phyloP scores from a whole-genome alignment of 129 eudicot species.

The Flaveria bidentis region DNA sequence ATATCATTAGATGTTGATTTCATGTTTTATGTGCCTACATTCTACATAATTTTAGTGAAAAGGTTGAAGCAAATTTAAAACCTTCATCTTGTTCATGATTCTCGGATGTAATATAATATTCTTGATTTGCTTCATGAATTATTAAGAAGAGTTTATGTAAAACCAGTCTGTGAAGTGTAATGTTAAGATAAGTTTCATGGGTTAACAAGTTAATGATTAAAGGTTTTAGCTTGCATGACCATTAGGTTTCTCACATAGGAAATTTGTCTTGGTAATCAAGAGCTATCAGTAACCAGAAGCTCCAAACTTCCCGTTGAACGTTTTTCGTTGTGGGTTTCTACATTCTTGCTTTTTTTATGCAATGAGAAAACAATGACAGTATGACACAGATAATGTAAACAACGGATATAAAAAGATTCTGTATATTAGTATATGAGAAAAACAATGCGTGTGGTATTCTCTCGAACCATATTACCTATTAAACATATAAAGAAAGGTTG shows the following conservation, averaged over 20 bases:
- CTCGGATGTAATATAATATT: not conserved
- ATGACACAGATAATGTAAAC: not conserved
- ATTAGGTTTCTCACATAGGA: not conserved
- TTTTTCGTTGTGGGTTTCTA: not conserved
- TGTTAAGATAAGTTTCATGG: not conserved
- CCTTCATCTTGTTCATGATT: conserved; percentile 19
- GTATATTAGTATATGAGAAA: not conserved
- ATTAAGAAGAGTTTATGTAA: not conserved
- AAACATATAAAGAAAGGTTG: not conserved
- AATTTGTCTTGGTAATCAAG: not conserved
- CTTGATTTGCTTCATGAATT: not conserved
- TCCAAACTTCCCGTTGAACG: not conserved
- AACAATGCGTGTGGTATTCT: not conserved
- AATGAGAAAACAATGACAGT: not conserved
- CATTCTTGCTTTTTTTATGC: not conserved
- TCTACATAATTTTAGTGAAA: not conserved
- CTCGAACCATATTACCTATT: not conserved
- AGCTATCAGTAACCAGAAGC: not conserved
- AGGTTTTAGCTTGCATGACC: not conserved
- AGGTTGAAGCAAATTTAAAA: not conserved
- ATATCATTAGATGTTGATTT: conserved; percentile 3
- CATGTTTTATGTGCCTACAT: not conserved
- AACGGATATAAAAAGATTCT: too few relatives aligned
- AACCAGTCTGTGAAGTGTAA: not conserved
- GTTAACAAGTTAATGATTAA: not conserved